Evolutionary conservation across 176 grass and related monocot species (phyloP), one percentile per base, ranked within the genome.

Genomic region (Carex littledalei): DNA sequence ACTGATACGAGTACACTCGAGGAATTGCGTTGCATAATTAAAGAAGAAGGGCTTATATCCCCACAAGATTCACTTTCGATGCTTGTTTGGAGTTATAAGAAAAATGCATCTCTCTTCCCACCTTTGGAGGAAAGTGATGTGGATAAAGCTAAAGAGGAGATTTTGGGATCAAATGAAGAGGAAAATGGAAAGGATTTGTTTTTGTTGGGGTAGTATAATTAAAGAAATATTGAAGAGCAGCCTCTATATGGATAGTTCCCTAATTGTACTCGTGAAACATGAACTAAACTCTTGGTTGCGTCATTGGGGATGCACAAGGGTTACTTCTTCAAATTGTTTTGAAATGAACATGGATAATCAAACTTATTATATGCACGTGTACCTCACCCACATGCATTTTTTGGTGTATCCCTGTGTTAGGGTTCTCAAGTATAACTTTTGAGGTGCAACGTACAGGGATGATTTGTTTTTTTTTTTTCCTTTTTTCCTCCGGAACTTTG

Each of bases 11-110:
- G 84, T 35, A 90, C 89, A n/a, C 21, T 98, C 16, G 91, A 94
- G 67, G 96, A 94, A 68, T 89, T 94, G 77, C 76, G 66, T 32
- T 76, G 66, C 29, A 87, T 87, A 67, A 89, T 95, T 88, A 92
- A 91, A 63, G 91, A 99, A 58, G 89, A 99, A 69, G 96, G 96
- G 15, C 96, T 94, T 87, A 84, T 91, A 87, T 94, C 89, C 35
- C 93, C 96, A 35, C 96, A 99, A 75, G 93, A 95, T 60, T 84
- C 88, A 61, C 78, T 99, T 92, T 99, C 96, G 15, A 89, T 94
- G 90, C 89, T 99, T 63, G 91, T 99, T 62, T 99, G 96, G 96
- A 92, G 92, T 86, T 99, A 99, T 80, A 99, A 99, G 87, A 99
- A 87, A 89, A 99, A 94, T 89, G 85, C 93, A 57, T 74, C 85